Evolutionary conservation across 1,284 basidiomycete species (phyloP).

Genomic region (Fomitopsis schrenkii): DNA sequence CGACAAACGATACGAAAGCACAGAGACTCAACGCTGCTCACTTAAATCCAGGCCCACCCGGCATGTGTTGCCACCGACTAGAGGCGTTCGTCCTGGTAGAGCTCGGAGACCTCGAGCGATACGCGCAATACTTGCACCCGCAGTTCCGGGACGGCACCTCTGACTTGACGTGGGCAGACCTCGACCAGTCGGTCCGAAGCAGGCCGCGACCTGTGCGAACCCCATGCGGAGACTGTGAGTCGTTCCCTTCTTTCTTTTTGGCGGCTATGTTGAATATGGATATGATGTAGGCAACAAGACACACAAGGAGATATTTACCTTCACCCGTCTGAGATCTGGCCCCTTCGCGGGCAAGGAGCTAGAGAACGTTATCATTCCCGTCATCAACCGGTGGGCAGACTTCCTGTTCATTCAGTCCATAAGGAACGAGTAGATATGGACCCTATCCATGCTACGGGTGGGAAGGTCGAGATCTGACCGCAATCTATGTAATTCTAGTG

Average conservation of each 20-base stretch:
- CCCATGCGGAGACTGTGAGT: conserved; percentile 38
- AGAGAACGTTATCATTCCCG: conserved; percentile 67
- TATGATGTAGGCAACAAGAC: conserved; percentile 33
- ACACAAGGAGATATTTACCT: conserved; percentile 79
- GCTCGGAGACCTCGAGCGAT: conserved; percentile 58
- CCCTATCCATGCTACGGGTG: no score
- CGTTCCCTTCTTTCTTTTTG: not conserved
- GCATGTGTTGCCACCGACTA: conserved; percentile 39
- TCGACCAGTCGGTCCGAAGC: conserved; percentile 22
- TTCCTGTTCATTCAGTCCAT: conserved; percentile 40
- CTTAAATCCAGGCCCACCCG: conserved; percentile 50
- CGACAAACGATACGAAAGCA: conserved; percentile 29
- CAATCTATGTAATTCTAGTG: not conserved
- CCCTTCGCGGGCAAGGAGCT: conserved; percentile 60
- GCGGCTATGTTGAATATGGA: conserved; percentile 1
- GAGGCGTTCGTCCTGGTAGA: conserved; percentile 77
- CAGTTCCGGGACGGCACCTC: conserved; percentile 32
- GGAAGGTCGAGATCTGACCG: not conserved
- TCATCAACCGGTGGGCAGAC: conserved; percentile 71
- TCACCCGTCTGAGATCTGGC: conserved; percentile 48
- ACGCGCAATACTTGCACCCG: conserved; percentile 54
- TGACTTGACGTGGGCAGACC: not conserved
- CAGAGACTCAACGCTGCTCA: conserved; percentile 39
- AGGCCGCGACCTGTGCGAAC: conserved; percentile 10
- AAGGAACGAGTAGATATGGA: not conserved